phyloP scores from a whole-genome alignment of 169 alveolate genomes.

The Cryptosporidium canis region DNA sequence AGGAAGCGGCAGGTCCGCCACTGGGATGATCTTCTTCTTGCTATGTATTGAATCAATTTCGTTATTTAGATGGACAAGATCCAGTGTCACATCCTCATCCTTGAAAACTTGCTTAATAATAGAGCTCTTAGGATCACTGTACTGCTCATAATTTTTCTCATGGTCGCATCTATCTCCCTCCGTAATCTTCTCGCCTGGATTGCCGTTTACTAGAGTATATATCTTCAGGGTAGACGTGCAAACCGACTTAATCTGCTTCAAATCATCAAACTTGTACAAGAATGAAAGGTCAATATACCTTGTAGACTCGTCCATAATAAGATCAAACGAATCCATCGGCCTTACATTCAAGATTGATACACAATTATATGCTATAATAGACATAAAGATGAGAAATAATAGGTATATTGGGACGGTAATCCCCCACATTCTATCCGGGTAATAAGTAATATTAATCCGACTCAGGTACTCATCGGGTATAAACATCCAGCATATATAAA shows the following conservation, averaged over 20 bases:
- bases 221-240: conserved; percentile 21
- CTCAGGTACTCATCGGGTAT: conserved; percentile 57
- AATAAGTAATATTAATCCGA: conserved; percentile 39
- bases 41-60: conserved; percentile 30
- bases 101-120: conserved; percentile 15
- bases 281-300: conserved; percentile 21
- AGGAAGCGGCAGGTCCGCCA: conserved; percentile 70
- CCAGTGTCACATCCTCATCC: conserved; percentile 23
- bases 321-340: conserved; percentile 41
- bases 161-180: conserved; percentile 26
- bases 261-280: conserved; percentile 17
- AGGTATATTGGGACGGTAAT: conserved; percentile 49
- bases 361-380: conserved; percentile 35
- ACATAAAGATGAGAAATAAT: conserved; percentile 4
- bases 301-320: conserved; percentile 65
- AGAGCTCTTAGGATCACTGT: conserved; percentile 2
- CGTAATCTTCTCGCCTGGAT: conserved; percentile 9
- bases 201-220: conserved; percentile 13
- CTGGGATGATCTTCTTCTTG: conserved; percentile 5
- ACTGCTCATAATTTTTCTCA: background rate
- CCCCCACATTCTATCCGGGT: conserved; percentile 72
- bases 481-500: conserved; percentile 55
- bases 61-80: conserved; percentile 32
- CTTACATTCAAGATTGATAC: conserved; percentile 11
- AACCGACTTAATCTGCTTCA: conserved; percentile 11